Percentiles rank a stretch among this genome's conserved stretches.
These are phyloP conservation scores for Solanum hybrid DNA, from an alignment of 305 asterid genomes.

Conservation along the genomic window DNA sequence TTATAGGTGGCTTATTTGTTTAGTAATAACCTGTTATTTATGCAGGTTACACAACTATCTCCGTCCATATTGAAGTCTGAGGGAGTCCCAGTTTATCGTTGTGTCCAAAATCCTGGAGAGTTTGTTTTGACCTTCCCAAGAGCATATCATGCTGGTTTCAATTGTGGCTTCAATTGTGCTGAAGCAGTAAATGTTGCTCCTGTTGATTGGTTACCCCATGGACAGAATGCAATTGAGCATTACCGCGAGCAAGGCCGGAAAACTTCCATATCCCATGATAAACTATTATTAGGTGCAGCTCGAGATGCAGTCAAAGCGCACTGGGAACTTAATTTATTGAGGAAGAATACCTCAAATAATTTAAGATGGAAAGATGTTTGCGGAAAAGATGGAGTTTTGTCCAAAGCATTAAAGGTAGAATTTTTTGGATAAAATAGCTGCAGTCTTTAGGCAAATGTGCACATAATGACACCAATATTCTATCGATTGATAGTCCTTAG, in stretches of 20 bases:
- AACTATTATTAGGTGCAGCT: conserved; percentile 82
- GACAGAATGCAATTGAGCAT: conserved; percentile 74
- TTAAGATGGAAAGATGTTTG: conserved; percentile 75
- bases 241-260: conserved; percentile 61
- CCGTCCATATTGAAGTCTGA: conserved; percentile 61
- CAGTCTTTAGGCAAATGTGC: not conserved
- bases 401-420: conserved; percentile 62
- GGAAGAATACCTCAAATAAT: conserved; percentile 44
- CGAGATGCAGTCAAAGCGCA: conserved; percentile 81
- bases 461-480: not conserved
- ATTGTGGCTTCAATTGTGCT: conserved; percentile 81
- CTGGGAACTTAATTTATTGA: conserved; percentile 72
- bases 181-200: conserved; percentile 95
- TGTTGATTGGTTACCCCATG: conserved; percentile 87
- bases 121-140: conserved; percentile 83
- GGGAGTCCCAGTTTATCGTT: conserved; percentile 74
- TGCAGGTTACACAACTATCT: conserved; percentile 86
- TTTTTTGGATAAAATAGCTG: not conserved
- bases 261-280: conserved; percentile 80
- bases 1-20: not conserved
- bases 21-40: conserved; percentile 1
- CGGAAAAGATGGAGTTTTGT: conserved; percentile 73
- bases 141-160: conserved; percentile 87
- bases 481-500: not conserved
- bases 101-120: conserved; percentile 82